These are phyloP conservation scores for Saturnispora diversa DNA, from an alignment of 805 yeast genomes.

Conservation along the genomic window DNA sequence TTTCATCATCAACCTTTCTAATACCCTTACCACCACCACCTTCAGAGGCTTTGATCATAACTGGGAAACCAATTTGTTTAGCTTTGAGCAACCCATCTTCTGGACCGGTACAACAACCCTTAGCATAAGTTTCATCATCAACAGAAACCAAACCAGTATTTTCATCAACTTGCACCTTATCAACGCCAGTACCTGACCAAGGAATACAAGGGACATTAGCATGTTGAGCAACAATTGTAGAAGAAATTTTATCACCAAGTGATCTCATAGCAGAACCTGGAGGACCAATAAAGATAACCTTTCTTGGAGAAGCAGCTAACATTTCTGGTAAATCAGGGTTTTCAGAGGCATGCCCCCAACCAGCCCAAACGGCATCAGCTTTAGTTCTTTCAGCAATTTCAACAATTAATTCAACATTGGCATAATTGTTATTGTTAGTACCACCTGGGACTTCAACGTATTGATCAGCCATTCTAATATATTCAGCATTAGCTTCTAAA, in stretches of 20 bases:
- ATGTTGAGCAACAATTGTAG: constrained; percentile 98
- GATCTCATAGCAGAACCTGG: constrained; percentile 99
- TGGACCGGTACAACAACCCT: constrained; percentile 82
- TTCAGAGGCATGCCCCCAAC: constrained; percentile 99
- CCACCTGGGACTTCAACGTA: constrained; percentile 99
- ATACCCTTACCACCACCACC: constrained; percentile 99
- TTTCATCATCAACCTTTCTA: constrained; percentile 84
- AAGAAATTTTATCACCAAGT: constrained; percentile 96
- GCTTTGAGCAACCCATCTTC: constrained; percentile 89
- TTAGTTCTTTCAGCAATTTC: constrained; percentile 95
- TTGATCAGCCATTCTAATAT: constrained; percentile 98
- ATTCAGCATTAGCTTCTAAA: constrained; percentile 92
- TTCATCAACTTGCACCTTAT: constrained; percentile 62
- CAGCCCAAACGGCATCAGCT: constrained; percentile 99
- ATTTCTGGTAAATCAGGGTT: constrained; percentile 91
- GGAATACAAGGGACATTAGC: constrained; percentile 98
- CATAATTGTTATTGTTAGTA: constrained; percentile 95
- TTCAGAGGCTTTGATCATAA: constrained; percentile 98
- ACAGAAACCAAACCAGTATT: constrained; percentile 80
- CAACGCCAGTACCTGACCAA: constrained; percentile 99
- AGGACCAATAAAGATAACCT: constrained; percentile 92
- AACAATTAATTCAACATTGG: constrained; percentile 94
- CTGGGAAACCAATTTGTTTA: constrained; percentile 87
- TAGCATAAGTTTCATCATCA: constrained; percentile 67
- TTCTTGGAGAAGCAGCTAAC: constrained; percentile 87